Conservation (phyloP, 169 alveolate species). For the Plasmodium sp. region DNA sequence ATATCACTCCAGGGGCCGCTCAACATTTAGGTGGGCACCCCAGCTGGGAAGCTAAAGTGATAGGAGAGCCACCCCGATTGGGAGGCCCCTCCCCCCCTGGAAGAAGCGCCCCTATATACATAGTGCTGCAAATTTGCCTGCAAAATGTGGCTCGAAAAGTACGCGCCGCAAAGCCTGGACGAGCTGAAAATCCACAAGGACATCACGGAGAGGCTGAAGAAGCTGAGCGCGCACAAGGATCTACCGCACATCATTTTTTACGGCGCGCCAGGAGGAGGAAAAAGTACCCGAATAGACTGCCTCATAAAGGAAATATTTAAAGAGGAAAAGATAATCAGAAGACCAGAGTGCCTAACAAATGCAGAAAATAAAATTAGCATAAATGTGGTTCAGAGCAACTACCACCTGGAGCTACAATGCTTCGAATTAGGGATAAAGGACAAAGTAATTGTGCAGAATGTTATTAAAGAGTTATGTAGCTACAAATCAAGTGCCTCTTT, state of each 20-base stretch:
- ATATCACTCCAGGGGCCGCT: not conserved
- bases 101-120: not conserved
- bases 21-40: not conserved
- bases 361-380: conserved; percentile 85
- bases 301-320: conserved; percentile 94
- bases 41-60: not conserved
- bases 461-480: conserved; percentile 94
- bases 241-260: conserved; percentile 98
- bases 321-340: conserved; percentile 87
- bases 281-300: conserved; percentile 94
- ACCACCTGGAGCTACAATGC: conserved; percentile 95
- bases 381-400: conserved; percentile 89
- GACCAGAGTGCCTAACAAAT: conserved; percentile 86
- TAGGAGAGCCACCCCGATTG: not conserved
- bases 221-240: conserved; percentile 91
- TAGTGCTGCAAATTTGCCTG: not conserved
- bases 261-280: conserved; percentile 99
- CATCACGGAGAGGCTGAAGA: conserved; percentile 86
- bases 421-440: conserved; percentile 95
- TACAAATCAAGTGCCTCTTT: conserved; percentile 89
- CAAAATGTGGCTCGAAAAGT: conserved; percentile 96
- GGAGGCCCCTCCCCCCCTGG: not conserved
- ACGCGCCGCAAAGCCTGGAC: conserved; percentile 91
- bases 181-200: conserved; percentile 90
- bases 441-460: conserved; percentile 92